Conservation (phyloP, 2,329 filamentous ascomycete genomes). For the Aspergillus ruber region DNA sequence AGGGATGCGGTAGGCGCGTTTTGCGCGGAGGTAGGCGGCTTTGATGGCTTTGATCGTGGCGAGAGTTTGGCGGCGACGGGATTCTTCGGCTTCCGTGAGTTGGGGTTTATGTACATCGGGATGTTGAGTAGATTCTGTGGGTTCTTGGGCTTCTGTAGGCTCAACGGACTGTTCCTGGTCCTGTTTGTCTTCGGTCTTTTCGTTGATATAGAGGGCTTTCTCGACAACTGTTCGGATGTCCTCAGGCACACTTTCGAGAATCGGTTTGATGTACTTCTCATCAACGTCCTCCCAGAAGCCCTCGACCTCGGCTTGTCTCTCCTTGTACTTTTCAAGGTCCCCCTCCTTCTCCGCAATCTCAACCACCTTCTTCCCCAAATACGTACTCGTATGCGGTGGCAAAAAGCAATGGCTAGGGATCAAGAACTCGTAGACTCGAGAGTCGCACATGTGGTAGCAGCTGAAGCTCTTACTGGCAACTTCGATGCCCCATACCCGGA, state of each 20-base stretch:
- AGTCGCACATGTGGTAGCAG: slow-evolving; percentile 91
- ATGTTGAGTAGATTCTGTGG: slow-evolving; percentile 9
- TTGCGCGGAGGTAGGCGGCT: slow-evolving; percentile 71
- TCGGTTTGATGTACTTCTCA: slow-evolving; percentile 68
- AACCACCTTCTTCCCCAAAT: slow-evolving; percentile 74
- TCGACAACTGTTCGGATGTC: slow-evolving; percentile 35
- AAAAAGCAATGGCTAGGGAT: slow-evolving; percentile 90
- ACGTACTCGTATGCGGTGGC: slow-evolving; percentile 84
- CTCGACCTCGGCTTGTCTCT: slow-evolving; percentile 68
- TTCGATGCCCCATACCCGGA: slow-evolving; percentile 90
- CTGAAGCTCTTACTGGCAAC: slow-evolving; percentile 86
- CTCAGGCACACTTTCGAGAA: slow-evolving; percentile 44
- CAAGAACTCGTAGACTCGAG: slow-evolving; percentile 93
- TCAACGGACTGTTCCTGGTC: slow-evolving; percentile 7
- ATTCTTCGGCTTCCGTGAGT: slow-evolving; percentile 10
- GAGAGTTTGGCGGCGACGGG: slow-evolving; percentile 48
- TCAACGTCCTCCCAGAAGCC: slow-evolving; percentile 80
- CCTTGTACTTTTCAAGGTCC: slow-evolving; percentile 61
- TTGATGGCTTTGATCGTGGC: slow-evolving; percentile 68
- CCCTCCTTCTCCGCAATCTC: slow-evolving; percentile 68
- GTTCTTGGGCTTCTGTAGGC: slow-evolving; percentile 10
- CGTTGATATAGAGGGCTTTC: slow-evolving; percentile 34
- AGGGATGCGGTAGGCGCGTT: slow-evolving; percentile 77
- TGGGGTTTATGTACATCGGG: slow-evolving; percentile 8
- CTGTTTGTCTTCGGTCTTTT: slow-evolving; percentile 22